Conservation (phyloP, 305 asterid genomes). For the Solanum hybrid region DNA sequence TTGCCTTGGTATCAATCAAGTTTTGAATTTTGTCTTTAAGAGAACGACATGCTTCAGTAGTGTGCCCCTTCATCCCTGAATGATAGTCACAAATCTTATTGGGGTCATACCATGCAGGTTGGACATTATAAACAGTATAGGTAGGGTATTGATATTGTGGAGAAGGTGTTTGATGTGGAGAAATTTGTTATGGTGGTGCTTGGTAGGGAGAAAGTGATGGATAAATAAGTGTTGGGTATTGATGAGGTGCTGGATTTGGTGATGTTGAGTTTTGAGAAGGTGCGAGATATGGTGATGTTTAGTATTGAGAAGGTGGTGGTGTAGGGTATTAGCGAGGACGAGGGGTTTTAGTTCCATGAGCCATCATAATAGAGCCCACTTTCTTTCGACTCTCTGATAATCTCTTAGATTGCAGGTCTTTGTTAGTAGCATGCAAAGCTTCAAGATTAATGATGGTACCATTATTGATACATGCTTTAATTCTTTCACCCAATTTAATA, state of each 20-base stretch:
- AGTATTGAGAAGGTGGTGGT: not conserved
- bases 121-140: no score
- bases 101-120: not conserved
- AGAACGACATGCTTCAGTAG: not conserved
- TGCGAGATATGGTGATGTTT: not conserved
- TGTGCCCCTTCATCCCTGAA: not conserved
- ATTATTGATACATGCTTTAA: not conserved
- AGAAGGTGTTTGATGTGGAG: no score
- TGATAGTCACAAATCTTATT: no score
- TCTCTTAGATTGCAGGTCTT: not conserved
- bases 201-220: not conserved
- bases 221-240: not conserved
- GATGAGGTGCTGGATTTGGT: not conserved
- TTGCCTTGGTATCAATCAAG: not conserved
- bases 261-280: not conserved
- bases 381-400: not conserved
- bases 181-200: no score
- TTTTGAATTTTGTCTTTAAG: not conserved
- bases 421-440: not conserved
- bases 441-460: not conserved
- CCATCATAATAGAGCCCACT: not conserved
- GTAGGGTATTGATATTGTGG: no score
- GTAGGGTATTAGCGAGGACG: not conserved
- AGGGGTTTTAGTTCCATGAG: not conserved
- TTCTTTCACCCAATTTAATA: not conserved